These are phyloP conservation scores for Mycosphaerella sp. DNA, from an alignment of 2,329 filamentous ascomycete genomes.

Conservation along the genomic window DNA sequence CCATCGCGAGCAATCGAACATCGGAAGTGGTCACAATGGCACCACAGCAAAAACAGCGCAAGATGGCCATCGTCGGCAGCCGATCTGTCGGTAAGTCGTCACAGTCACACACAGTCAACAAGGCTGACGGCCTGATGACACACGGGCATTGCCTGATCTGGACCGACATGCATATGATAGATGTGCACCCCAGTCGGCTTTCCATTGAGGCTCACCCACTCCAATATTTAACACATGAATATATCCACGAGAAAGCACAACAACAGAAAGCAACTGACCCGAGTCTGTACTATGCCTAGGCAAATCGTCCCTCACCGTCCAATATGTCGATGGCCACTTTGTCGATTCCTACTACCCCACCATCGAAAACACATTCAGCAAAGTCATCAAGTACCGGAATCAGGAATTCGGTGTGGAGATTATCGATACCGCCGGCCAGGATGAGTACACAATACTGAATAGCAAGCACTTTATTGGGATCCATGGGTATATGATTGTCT, in stretches of 20 bases:
- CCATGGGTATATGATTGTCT: constrained; percentile 97
- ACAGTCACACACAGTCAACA: constrained; percentile 4
- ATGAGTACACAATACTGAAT: constrained; percentile 98
- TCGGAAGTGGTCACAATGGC: constrained; percentile 47
- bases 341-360: constrained; percentile 99
- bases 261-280: too few relatives aligned
- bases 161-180: neutral
- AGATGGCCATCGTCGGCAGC: constrained; percentile 93
- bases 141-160: neutral
- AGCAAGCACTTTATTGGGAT: constrained; percentile 99
- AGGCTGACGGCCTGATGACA: too few relatives aligned
- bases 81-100: constrained; percentile 70
- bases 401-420: constrained; percentile 96
- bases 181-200: neutral
- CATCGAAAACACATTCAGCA: constrained; percentile 98
- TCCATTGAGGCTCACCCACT: neutral
- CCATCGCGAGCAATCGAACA: neutral
- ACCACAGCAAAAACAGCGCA: constrained; percentile 75
- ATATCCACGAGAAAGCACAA: too few relatives aligned
- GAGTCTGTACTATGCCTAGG: constrained; percentile 57
- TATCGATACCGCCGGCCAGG: constrained; percentile 92
- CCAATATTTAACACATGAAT: too few relatives aligned
- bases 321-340: constrained; percentile 95
- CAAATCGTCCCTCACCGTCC: constrained; percentile 94
- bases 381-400: constrained; percentile 84